Evolutionary conservation across 768 basidiomycete species (phyloP).

Genomic region (Calocybe indica): DNA sequence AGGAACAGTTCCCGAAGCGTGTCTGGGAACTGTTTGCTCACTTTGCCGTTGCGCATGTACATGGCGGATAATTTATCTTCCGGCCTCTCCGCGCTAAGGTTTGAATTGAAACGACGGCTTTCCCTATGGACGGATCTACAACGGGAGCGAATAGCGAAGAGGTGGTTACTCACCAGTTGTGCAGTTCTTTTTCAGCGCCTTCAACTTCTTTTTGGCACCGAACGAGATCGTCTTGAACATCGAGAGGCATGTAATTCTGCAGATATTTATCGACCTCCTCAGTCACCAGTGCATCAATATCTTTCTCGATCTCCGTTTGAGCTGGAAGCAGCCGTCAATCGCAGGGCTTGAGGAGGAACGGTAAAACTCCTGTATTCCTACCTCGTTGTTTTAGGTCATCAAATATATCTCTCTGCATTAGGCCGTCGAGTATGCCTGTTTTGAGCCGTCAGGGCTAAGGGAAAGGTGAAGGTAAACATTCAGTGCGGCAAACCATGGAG

Average conservation of each 20-base stretch:
- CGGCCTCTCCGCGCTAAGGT: conserved; percentile 33
- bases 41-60: conserved; percentile 37
- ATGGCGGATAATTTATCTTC: conserved; percentile 40
- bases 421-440: background rate
- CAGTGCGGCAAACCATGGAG: conserved; percentile 35
- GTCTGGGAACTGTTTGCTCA: conserved; percentile 45
- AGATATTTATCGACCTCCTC: conserved; percentile 45
- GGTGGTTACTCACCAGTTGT: conserved; percentile 49
- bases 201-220: conserved; percentile 23
- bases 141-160: background rate
- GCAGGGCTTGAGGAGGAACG: background rate
- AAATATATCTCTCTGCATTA: conserved; percentile 17
- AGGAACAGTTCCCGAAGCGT: conserved; percentile 45
- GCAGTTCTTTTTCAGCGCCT: conserved; percentile 41
- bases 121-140: conserved; percentile 32
- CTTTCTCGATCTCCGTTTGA: conserved; percentile 37
- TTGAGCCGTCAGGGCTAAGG: background rate
- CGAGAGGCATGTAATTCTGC: conserved; percentile 37
- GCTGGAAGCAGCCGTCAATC: conserved; percentile 24
- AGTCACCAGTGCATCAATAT: conserved; percentile 45
- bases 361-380: conserved; percentile 14
- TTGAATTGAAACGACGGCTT: conserved; percentile 48
- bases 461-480: background rate
- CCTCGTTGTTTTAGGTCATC: conserved; percentile 40
- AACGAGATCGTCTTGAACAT: conserved; percentile 42